Conservation (phyloP, 2,329 filamentous ascomycete species). For the Thielaviopsis musarum region DNA sequence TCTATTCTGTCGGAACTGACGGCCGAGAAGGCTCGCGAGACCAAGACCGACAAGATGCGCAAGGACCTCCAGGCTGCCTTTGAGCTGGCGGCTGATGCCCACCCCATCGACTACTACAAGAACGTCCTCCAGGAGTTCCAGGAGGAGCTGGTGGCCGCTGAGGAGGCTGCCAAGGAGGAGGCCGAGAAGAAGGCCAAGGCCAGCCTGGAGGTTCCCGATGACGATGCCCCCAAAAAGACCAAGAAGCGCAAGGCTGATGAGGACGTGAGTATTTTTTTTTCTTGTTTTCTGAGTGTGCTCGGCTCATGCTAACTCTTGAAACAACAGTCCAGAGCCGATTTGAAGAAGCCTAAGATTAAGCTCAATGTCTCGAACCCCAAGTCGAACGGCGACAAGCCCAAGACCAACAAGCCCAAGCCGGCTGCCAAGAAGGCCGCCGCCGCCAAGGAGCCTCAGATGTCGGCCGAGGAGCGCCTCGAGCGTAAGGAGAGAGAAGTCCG, state of each 20-base stretch:
- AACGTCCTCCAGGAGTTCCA: conserved; percentile 53
- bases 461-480: conserved; percentile 37
- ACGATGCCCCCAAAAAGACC: conserved; percentile 49
- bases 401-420: conserved; percentile 36
- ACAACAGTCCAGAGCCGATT: conserved; percentile 26
- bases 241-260: conserved; percentile 82
- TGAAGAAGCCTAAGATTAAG: conserved; percentile 54
- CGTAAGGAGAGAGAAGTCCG: conserved; percentile 66
- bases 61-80: conserved; percentile 70
- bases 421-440: conserved; percentile 36
- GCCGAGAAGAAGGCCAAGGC: conserved; percentile 23
- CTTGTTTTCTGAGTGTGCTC: neutral
- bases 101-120: conserved; percentile 73
- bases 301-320: neutral
- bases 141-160: conserved; percentile 41
- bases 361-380: conserved; percentile 46
- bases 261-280: conserved; percentile 31
- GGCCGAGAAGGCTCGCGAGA: conserved; percentile 49
- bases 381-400: conserved; percentile 26
- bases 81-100: conserved; percentile 58
- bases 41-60: conserved; percentile 58
- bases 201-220: conserved; percentile 32
- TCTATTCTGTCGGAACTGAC: conserved; percentile 65
- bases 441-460: conserved; percentile 40
- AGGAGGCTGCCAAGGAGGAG: conserved; percentile 33